Evolutionary conservation across 2,329 filamentous ascomycete species (phyloP), one percentile per base, ranked within the genome.

Genomic region (Claviceps quebecensis): DNA sequence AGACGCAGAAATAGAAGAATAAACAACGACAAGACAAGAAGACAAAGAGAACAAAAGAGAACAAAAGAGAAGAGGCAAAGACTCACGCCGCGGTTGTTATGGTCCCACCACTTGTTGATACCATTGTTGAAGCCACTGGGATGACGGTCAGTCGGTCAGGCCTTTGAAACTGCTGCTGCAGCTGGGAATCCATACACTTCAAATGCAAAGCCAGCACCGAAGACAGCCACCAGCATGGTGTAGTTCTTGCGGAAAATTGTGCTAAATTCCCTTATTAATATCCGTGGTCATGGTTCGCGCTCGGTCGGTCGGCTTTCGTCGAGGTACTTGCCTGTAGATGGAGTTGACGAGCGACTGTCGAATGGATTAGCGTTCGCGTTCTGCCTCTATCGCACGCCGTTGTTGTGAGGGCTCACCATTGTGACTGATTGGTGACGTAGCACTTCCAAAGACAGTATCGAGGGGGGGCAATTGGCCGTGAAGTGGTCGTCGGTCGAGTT

Each of bases 31-130:
- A n/a, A 19, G 4, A 29, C 6, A 29, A 5, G n/a, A 36, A 36
- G 7, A 19, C 4, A 11, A 14, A 41, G 5, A 41, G 2, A 22
- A 22, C 4, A 22, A 41, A 5, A 22, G 17, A 40, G 3, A 23
- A 40, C 4, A 22, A 41, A 5, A 22, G 17, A 40, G 3, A 23
- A 40, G n/a, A 16, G 16, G 8, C 7, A 44, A 16, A 23, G 43
- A 83, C 87, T 65, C 87, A 96, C 91, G 64, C 93, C 93, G 64
- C 78, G 80, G 82, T 98, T 98, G 68, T 90, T 71, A 67, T 71
- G 77, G 70, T 98, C 88, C 93, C 93, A 98, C 68, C 96, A 65
- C 68, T 76, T 84, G 72, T 95, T 86, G 70, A 91, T 86, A 63
- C 73, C 71, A 53, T 79, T 79, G 72, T 97, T 89, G 71, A 87